Base-by-base conservation (phyloP, 805 yeast genomes). In the Teunomyces lycoperdinae region DNA sequence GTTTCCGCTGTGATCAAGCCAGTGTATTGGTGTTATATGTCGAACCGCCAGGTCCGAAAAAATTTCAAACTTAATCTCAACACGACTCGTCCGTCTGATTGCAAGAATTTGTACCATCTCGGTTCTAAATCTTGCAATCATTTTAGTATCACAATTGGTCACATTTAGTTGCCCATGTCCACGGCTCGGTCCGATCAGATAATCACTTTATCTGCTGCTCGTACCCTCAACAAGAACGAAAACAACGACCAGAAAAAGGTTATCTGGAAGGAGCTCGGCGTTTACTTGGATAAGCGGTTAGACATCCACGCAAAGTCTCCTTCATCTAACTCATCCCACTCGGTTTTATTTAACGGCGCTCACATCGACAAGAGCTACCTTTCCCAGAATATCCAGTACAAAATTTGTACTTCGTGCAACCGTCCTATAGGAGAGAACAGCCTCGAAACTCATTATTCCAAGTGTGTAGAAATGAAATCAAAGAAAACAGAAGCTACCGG, bases 231-330 rank as follows among this genome's bases (percentile, higher is more conserved):
- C 48, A 59, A 54, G 30, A 50, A 46, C 46, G 51, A 42, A 27
- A 57, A 46, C 49, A 11, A 24, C 39, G 44, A 49, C 33, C 48
- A 43, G 45, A 57, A 57, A 36, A 63, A 66, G 47, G 64, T 68
- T 28, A 63, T 68, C 49, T 73, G 78, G 78, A 73, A 72, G 55
- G 78, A 73, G 38, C 66, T 73, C 46, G 78, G 78, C 9, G 68
- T 63, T 9, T 73, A 68, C 49, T 58, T 73, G 43, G 78, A 72
- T 50, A 70, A 68, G 51, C 69, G 69, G 45, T 52, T 72, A 40
- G 63, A 63, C 35, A 52, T 61, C 48, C 58, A 51, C 41, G 54
- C 57, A 42, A 62, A 65, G 44, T 56, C 64, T 13, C 58, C 57
- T 32, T 38, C 44, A 33, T 53, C 49, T 14, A 49, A 55, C 29